Conservation (phyloP, 768 basidiomycete genomes). For the Boletus rufocinnamomeus region DNA sequence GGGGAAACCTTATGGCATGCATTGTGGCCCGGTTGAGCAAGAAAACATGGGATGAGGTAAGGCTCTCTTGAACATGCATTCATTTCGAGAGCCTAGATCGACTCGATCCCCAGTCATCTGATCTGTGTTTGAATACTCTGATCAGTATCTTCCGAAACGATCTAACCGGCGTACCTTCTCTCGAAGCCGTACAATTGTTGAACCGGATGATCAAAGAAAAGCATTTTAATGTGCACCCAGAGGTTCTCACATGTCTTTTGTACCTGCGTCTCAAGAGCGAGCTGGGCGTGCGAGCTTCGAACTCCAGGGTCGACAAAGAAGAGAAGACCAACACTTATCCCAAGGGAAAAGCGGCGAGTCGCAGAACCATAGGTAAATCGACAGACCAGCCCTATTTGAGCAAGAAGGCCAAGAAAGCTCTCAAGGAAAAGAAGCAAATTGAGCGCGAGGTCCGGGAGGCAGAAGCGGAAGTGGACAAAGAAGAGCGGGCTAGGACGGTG, state of each 20-base stretch:
- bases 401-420: slow-evolving; percentile 85
- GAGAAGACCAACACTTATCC: slow-evolving; percentile 37
- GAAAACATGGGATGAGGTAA: slow-evolving; percentile 86
- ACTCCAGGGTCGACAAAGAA: slow-evolving; percentile 62
- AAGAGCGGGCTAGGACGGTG: slow-evolving; percentile 82
- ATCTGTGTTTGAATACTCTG: slow-evolving; percentile 80
- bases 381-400: slow-evolving; percentile 75
- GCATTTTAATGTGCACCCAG: slow-evolving; percentile 86
- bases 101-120: slow-evolving; percentile 62
- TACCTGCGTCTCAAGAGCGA: slow-evolving; percentile 87
- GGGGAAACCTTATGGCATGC: slow-evolving; percentile 86
- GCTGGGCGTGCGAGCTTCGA: slow-evolving; percentile 76
- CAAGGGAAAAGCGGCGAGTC: slow-evolving; percentile 43
- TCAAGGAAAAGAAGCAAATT: slow-evolving; percentile 89
- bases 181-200: slow-evolving; percentile 86
- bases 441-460: slow-evolving; percentile 92
- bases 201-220: slow-evolving; percentile 97
- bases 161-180: slow-evolving; percentile 74
- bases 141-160: slow-evolving; percentile 84
- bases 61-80: slow-evolving; percentile 27
- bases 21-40: slow-evolving; percentile 81
- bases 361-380: slow-evolving; percentile 56
- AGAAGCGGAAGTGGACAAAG: slow-evolving; percentile 89
- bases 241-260: slow-evolving; percentile 81
- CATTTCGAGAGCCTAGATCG: slow-evolving; percentile 8